A percentile compares a stretch with the other conserved stretches of the same genome.
Conservation (phyloP, 345 rosid species). For the Geranium rotundifolium region DNA sequence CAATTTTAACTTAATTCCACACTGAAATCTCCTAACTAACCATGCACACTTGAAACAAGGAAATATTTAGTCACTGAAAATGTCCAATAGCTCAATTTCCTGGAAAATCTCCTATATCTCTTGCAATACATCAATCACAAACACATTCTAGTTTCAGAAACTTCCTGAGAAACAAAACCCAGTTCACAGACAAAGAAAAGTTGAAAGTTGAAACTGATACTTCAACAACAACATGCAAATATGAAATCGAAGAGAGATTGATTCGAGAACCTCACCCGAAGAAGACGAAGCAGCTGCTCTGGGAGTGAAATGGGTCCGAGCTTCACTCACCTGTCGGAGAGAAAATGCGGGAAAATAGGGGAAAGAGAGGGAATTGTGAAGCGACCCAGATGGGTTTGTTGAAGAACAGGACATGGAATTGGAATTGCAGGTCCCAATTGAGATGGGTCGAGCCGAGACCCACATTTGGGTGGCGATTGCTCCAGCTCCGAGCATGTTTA, state of each 20-base stretch:
- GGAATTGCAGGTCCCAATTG: not conserved
- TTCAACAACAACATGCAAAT: not conserved
- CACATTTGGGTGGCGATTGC: constrained; percentile 20
- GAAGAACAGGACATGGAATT: constrained; percentile 10
- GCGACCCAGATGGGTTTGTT: constrained; percentile 6
- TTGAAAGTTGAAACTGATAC: not conserved
- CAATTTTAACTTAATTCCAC: no score
- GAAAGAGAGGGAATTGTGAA: constrained; percentile 4
- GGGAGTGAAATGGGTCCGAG: constrained; percentile 12
- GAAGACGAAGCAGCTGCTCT: constrained; percentile 25
- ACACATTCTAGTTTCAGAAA: not conserved
- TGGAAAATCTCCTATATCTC: no score
- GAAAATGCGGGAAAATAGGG: constrained; percentile 1
- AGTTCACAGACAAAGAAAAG: not conserved
- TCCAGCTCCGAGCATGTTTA: constrained; percentile 14
- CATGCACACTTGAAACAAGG: no score
- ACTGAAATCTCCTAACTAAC: no score
- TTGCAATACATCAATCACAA: no score
- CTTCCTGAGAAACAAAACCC: not conserved
- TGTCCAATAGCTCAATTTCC: not conserved
- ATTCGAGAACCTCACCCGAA: constrained; percentile 24
- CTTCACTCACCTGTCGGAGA: constrained; percentile 3
- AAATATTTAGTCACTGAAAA: no score
- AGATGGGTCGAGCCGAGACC: constrained; percentile 10
- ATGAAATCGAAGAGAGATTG: not conserved